Percentiles rank a stretch among this genome's conserved stretches.
These are phyloP conservation scores for Ambrosia hybrid DNA, from an alignment of 140 eudicot genomes.

Conservation along the genomic window DNA sequence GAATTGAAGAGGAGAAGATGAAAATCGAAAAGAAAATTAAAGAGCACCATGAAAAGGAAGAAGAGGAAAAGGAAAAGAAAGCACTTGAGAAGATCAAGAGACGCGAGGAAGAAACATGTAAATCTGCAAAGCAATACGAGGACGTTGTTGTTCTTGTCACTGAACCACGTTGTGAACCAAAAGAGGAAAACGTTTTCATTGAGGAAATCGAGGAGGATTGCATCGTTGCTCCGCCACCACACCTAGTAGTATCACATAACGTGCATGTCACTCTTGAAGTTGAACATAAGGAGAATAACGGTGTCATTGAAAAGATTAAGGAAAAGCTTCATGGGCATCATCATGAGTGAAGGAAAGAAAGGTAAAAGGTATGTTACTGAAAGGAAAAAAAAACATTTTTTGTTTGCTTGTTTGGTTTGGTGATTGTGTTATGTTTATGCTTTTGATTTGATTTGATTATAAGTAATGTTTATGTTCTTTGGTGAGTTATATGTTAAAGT, in stretches of 20 bases:
- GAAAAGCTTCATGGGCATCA: background rate
- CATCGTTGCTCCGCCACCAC: background rate
- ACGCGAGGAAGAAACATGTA: background rate
- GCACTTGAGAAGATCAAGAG: background rate
- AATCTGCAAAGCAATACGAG: background rate
- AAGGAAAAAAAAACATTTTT: background rate
- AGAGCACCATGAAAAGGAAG: background rate
- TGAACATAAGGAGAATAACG: background rate
- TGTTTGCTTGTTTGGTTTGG: background rate
- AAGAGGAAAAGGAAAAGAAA: background rate
- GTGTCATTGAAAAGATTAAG: background rate
- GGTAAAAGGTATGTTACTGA: background rate
- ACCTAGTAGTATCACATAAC: background rate
- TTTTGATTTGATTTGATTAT: no score
- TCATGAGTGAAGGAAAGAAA: background rate
- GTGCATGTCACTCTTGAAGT: background rate
- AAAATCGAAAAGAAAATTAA: background rate
- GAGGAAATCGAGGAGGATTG: background rate
- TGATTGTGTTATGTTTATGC: no score
- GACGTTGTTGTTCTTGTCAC: background rate
- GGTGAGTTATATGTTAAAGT: no score
- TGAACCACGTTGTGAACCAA: background rate
- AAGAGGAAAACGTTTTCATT: background rate
- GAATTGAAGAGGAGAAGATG: background rate
- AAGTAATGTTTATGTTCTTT: no score